These are phyloP conservation scores for Fusarium clavum DNA, from an alignment of 2,329 filamentous ascomycete genomes.

Conservation along the genomic window DNA sequence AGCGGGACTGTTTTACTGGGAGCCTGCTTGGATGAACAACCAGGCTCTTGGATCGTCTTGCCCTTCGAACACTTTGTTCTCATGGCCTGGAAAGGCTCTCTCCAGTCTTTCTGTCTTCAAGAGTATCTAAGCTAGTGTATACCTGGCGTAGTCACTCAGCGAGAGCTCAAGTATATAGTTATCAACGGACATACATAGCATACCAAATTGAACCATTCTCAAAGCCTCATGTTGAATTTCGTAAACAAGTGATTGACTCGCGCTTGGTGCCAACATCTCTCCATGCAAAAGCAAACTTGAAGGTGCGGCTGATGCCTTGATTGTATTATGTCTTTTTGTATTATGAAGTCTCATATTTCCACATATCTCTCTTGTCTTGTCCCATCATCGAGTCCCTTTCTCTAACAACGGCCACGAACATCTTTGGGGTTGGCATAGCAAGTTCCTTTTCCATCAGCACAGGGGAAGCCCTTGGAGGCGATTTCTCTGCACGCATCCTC, in stretches of 20 bases:
- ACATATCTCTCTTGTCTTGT: no score
- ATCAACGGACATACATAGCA: neutral
- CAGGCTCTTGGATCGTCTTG: constrained; percentile 73
- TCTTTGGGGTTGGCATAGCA: constrained; percentile 28
- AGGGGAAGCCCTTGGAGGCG: constrained; percentile 29
- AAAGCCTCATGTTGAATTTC: no score
- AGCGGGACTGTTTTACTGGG: constrained; percentile 77
- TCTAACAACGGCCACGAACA: constrained; percentile 28
- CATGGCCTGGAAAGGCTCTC: constrained; percentile 64
- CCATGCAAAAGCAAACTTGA: neutral
- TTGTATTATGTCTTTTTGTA: neutral
- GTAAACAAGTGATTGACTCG: no score
- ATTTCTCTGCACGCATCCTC: constrained; percentile 38
- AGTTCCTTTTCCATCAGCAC: constrained; percentile 35
- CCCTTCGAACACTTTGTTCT: constrained; percentile 71
- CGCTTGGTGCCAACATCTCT: neutral
- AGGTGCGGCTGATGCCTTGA: neutral
- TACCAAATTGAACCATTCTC: neutral
- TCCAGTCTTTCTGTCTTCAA: constrained; percentile 68
- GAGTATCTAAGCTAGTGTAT: constrained; percentile 52
- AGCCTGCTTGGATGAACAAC: constrained; percentile 77
- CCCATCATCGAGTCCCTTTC: no score
- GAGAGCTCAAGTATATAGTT: neutral
- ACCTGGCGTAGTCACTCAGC: neutral
- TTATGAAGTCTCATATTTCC: neutral